Evolutionary conservation across 345 rosid genomes (phyloP).

Genomic region (Durio zibethinus): DNA sequence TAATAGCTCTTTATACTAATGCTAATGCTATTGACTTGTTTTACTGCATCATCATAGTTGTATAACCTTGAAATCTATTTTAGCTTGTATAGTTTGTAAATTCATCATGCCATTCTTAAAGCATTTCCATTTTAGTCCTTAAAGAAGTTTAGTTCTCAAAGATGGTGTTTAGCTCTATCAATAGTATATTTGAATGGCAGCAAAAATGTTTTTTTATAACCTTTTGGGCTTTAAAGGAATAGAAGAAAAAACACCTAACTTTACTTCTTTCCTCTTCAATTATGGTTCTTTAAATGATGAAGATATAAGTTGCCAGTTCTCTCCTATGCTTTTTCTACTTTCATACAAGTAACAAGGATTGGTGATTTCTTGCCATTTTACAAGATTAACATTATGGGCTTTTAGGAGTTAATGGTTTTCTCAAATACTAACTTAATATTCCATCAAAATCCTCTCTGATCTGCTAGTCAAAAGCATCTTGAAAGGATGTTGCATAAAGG

Average conservation of each 20-base stretch:
- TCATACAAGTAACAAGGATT: neutral
- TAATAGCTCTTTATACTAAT: neutral
- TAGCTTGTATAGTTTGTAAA: neutral
- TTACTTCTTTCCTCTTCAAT: neutral
- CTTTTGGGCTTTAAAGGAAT: neutral
- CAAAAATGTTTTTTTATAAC: neutral
- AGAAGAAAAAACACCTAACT: no score
- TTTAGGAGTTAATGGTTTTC: neutral
- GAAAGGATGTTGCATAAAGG: neutral
- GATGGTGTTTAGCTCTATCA: neutral
- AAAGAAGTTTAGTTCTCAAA: neutral
- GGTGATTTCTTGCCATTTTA: neutral
- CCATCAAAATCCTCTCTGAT: neutral
- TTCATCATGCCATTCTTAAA: neutral
- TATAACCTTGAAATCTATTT: neutral
- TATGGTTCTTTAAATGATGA: neutral
- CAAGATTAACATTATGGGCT: neutral
- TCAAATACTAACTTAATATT: neutral
- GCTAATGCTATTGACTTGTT: neutral
- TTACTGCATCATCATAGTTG: neutral
- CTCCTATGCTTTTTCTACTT: neutral
- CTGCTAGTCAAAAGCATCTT: neutral
- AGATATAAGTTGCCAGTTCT: neutral
- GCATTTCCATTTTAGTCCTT: neutral
- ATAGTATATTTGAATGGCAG: neutral